phyloP scores from a whole-genome alignment of 331 rosid genomes.

The Malus hybrid region DNA sequence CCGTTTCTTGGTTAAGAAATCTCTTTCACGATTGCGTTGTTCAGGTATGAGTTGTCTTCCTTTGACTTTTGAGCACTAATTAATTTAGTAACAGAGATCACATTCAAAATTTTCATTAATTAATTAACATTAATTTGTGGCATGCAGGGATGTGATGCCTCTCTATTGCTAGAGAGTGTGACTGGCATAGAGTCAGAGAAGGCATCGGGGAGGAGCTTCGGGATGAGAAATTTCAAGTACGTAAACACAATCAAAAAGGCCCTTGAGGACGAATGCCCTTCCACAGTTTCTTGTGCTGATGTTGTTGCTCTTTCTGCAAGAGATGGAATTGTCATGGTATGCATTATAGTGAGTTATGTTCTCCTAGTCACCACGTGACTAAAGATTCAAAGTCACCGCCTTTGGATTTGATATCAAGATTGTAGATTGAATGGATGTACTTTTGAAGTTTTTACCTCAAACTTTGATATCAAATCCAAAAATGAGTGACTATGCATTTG shows the following conservation, averaged over 20 bases:
- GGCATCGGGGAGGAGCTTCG: constrained; percentile 50
- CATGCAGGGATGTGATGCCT: constrained; percentile 73
- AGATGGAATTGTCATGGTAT: constrained; percentile 59
- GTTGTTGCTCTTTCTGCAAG: constrained; percentile 80
- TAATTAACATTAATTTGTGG: neutral
- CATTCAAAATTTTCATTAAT: neutral
- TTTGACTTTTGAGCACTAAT: neutral
- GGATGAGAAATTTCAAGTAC: constrained; percentile 87
- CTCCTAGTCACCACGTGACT: neutral
- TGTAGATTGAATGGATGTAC: neutral
- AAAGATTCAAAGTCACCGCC: neutral
- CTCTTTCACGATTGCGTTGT: constrained; percentile 90
- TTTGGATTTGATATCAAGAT: neutral
- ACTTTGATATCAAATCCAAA: too few species aligned
- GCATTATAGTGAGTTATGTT: neutral
- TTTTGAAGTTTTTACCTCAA: neutral
- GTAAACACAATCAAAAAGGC: constrained; percentile 62
- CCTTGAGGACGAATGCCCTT: constrained; percentile 58
- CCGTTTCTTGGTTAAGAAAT: constrained; percentile 85
- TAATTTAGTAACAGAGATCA: neutral
- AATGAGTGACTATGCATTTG: too few species aligned
- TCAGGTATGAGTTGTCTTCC: constrained; percentile 31
- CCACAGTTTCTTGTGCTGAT: constrained; percentile 84
- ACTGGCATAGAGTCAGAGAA: constrained; percentile 52
- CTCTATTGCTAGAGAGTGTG: constrained; percentile 41